phyloP scores from a whole-genome alignment of 1,284 basidiomycete genomes.

The Mycena sp. region DNA sequence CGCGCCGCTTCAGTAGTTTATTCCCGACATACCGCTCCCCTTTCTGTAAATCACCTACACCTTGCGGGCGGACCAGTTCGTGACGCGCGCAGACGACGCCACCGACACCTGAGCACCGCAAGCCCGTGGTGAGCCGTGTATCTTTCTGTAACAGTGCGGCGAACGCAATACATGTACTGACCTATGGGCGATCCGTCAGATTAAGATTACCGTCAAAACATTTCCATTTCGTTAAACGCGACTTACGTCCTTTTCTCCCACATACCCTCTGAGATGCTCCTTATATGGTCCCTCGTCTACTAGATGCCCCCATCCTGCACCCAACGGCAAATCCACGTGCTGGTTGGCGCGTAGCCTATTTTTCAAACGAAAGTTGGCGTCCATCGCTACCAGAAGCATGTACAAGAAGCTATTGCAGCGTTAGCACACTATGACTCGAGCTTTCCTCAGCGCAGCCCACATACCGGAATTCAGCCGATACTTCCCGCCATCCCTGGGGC shows the following conservation, averaged over 20 bases:
- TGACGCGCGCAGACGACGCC: constrained; percentile 21
- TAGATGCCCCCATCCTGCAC: constrained; percentile 24
- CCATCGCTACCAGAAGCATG: constrained; percentile 20
- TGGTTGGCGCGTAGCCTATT: constrained; percentile 16
- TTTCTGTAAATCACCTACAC: constrained; percentile 9
- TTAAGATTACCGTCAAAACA: too few species aligned
- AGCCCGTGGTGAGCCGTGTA: constrained; percentile 13
- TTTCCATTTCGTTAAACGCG: neutral
- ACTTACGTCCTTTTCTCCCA: constrained; percentile 23
- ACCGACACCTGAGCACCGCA: constrained; percentile 23
- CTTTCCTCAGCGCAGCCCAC: neutral
- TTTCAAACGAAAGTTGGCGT: constrained; percentile 33
- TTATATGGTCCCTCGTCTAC: constrained; percentile 22
- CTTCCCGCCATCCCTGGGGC: constrained; percentile 4
- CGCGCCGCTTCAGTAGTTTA: too few species aligned
- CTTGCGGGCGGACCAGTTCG: constrained; percentile 14
- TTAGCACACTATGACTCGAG: neutral
- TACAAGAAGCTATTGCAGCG: constrained; percentile 23
- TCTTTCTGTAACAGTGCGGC: constrained; percentile 20
- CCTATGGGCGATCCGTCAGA: constrained; percentile 4
- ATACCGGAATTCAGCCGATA: neutral
- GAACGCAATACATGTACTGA: constrained; percentile 24
- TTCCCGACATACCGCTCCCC: too few species aligned
- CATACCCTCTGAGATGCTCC: constrained; percentile 10
- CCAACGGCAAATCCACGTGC: constrained; percentile 16